Percentiles rank a stretch among this genome's conserved stretches.
Conservation (phyloP, 2,329 filamentous ascomycete species). For the Fusarium sp. region DNA sequence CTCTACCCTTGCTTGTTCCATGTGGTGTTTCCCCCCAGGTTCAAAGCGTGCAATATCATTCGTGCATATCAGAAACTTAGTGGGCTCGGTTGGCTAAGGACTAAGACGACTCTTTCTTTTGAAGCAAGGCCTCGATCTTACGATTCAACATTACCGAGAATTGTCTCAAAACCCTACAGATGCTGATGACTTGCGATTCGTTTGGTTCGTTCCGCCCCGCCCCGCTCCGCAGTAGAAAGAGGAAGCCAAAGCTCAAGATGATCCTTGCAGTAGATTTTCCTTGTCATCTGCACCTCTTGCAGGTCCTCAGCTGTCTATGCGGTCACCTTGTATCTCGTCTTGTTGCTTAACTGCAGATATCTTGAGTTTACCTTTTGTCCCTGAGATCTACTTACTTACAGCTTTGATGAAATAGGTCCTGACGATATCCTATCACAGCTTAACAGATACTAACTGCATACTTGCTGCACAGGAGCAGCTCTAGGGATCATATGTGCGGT, state of each 20-base stretch:
- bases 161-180: constrained; percentile 4
- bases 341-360: not conserved
- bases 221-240: constrained; percentile 34
- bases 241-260: not conserved
- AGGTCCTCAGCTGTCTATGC: constrained; percentile 8
- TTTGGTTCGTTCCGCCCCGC: constrained; percentile 22
- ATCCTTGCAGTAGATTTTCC: constrained; percentile 7
- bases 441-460: not conserved
- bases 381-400: constrained; percentile 8
- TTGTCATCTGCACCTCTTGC: constrained; percentile 8
- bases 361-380: not conserved
- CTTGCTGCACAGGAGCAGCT: not conserved
- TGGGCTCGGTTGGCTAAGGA: constrained; percentile 2
- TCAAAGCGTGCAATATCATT: constrained; percentile 24
- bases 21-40: constrained; percentile 34
- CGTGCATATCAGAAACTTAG: constrained; percentile 1
- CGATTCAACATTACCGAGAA: constrained; percentile 5
- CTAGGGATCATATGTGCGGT: not conserved
- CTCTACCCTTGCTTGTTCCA: constrained; percentile 32
- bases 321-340: not conserved
- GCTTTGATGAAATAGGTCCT: not conserved
- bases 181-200: not conserved
- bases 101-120: constrained; percentile 3
- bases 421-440: not conserved
- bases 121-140: not conserved